Evolutionary conservation across 352 stramenopile genomes (phyloP).

Genomic region (Lagenidium giganteum): DNA sequence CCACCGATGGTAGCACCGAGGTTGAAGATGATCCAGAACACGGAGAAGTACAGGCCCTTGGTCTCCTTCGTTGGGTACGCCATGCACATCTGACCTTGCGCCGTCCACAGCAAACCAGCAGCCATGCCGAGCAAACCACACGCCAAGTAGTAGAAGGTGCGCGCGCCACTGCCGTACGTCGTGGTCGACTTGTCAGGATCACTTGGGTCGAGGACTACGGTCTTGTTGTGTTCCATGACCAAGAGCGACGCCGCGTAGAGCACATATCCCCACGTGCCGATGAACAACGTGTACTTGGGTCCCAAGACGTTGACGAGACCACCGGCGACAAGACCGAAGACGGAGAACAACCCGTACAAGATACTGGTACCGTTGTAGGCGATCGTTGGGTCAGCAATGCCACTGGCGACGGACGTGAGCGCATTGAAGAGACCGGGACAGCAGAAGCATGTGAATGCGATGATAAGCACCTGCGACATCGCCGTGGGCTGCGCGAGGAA

Average conservation of each 20-base stretch:
- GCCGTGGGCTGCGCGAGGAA: too few relatives aligned
- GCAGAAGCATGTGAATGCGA: constrained; percentile 43
- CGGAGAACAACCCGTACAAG: constrained; percentile 59
- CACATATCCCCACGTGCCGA: constrained; percentile 59
- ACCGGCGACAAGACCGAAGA: constrained; percentile 39
- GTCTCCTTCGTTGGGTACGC: constrained; percentile 36
- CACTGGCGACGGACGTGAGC: constrained; percentile 36
- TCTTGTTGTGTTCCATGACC: too few relatives aligned
- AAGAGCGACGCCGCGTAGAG: constrained; percentile 39
- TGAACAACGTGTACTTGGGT: constrained; percentile 31
- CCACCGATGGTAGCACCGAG: constrained; percentile 56
- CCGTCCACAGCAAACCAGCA: constrained; percentile 72
- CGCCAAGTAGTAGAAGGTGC: constrained; percentile 16
- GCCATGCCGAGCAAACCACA: constrained; percentile 44
- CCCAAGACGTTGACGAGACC: constrained; percentile 42
- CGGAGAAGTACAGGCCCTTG: constrained; percentile 46
- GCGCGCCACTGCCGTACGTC: background rate
- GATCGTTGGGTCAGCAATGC: constrained; percentile 26
- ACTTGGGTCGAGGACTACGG: too few relatives aligned
- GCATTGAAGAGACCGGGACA: constrained; percentile 52
- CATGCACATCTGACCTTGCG: constrained; percentile 65
- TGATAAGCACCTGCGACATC: constrained; percentile 25
- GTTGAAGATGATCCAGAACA: constrained; percentile 86
- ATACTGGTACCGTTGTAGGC: constrained; percentile 35
- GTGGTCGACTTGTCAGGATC: constrained; percentile 7